phyloP scores from a whole-genome alignment of 2,329 filamentous ascomycete species.

The Pseudogymnoascus sp. region DNA sequence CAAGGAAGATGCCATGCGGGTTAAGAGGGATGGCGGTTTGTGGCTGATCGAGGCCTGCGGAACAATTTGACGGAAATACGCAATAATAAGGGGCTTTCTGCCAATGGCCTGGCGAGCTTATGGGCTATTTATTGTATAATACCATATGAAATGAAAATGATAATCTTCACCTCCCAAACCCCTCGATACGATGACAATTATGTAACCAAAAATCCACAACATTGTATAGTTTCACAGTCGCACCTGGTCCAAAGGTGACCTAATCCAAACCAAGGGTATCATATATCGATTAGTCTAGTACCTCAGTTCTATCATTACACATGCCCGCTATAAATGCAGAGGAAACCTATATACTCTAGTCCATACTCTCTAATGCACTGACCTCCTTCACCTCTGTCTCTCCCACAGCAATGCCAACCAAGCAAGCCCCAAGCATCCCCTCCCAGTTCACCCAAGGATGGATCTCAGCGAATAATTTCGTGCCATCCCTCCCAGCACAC shows the following conservation, averaged over 20 bases:
- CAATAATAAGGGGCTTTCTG: neutral
- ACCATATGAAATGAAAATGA: neutral
- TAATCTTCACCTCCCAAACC: neutral
- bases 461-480: conserved; percentile 55
- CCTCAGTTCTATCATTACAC: neutral
- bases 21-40: neutral
- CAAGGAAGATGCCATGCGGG: neutral
- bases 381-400: conserved; percentile 25
- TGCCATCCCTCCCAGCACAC: conserved; percentile 54
- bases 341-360: conserved; percentile 31
- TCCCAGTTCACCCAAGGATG: conserved; percentile 69
- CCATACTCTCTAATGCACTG: conserved; percentile 52
- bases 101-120: neutral
- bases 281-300: conserved; percentile 6
- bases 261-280: conserved; percentile 8
- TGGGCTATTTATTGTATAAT: neutral
- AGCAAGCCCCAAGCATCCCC: conserved; percentile 56
- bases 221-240: neutral
- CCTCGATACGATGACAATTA: neutral
- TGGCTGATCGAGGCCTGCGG: neutral
- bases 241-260: neutral
- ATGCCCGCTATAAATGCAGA: conserved; percentile 4
- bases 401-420: conserved; percentile 55
- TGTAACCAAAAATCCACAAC: neutral
- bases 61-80: neutral